Conservation (phyloP, 805 yeast species). For the Saturnispora besseyi region DNA sequence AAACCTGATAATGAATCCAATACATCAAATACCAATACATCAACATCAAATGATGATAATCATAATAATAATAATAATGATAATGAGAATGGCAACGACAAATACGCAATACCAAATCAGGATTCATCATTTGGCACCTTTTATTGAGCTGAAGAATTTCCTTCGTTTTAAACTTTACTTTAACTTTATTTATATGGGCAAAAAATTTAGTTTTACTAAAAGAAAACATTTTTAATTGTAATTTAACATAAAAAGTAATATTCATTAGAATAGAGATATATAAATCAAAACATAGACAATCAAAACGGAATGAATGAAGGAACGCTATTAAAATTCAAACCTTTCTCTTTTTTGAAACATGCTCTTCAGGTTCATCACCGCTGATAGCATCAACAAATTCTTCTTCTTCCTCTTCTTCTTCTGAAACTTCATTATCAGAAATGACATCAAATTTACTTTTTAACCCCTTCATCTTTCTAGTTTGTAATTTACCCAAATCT, state of each 20-base stretch:
- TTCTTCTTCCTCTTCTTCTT: slow-evolving; percentile 20
- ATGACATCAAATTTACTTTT: slow-evolving; percentile 77
- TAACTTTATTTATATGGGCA: background rate
- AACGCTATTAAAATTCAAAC: slow-evolving; percentile 4
- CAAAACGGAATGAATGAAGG: background rate
- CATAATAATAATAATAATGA: slow-evolving; percentile 16
- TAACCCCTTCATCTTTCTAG: slow-evolving; percentile 97
- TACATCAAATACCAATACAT: slow-evolving; percentile 9
- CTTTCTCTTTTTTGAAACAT: slow-evolving; percentile 22
- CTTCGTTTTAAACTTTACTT: background rate
- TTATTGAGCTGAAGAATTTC: background rate
- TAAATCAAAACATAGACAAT: background rate
- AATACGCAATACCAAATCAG: background rate
- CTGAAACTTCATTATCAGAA: slow-evolving; percentile 42
- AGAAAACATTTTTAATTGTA: too few species aligned
- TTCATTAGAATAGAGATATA: background rate
- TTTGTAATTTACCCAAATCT: slow-evolving; percentile 82
- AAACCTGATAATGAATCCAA: background rate
- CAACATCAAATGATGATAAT: slow-evolving; percentile 18
- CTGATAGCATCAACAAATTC: slow-evolving; percentile 22
- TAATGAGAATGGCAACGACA: background rate
- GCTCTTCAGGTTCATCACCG: slow-evolving; percentile 15
- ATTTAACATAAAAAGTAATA: background rate
- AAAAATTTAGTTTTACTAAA: background rate
- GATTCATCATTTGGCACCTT: slow-evolving; percentile 5